A percentile compares a stretch with the other conserved stretches of the same genome.
Evolutionary conservation across 176 grass and related monocot species (phyloP).

Genomic region (Metroxylon sagu): DNA sequence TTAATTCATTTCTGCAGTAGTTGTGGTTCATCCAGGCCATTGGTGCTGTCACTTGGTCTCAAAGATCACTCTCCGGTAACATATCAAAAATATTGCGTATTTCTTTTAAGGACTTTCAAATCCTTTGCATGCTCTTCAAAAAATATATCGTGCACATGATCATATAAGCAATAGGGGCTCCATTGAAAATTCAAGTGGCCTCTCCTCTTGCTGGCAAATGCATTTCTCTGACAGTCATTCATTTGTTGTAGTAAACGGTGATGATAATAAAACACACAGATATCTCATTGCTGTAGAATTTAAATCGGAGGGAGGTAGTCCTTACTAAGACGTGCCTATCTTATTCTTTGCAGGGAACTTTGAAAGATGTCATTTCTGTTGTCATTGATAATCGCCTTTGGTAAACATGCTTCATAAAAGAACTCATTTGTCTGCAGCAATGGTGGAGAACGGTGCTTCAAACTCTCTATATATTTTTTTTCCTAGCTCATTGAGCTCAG

Average conservation of each 20-base stretch:
- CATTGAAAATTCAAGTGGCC: too few species aligned
- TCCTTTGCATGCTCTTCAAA: background rate
- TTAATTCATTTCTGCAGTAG: slow-evolving; percentile 25
- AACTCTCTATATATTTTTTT: too few species aligned
- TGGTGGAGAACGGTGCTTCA: too few species aligned
- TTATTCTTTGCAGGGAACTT: slow-evolving; percentile 31
- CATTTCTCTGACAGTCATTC: too few species aligned
- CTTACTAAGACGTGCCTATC: background rate
- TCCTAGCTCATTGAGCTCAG: too few species aligned
- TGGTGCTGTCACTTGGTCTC: slow-evolving; percentile 88
- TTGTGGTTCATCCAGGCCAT: slow-evolving; percentile 44
- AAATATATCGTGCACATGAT: background rate
- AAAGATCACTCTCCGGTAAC: slow-evolving; percentile 87
- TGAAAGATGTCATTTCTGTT: slow-evolving; percentile 51
- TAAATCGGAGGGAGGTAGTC: background rate
- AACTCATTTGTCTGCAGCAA: too few species aligned
- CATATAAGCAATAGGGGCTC: too few species aligned
- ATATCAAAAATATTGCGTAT: slow-evolving; percentile 8
- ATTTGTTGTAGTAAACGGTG: too few species aligned
- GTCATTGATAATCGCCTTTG: slow-evolving; percentile 58
- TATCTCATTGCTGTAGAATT: background rate
- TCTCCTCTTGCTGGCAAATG: too few species aligned
- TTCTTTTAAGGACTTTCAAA: slow-evolving; percentile 1
- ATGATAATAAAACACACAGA: too few species aligned
- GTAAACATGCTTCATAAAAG: slow-evolving; percentile 4